Percentiles rank a stretch among this genome's conserved stretches.
Conservation (phyloP, 441 rosid species). For the Corymbia calophylla region DNA sequence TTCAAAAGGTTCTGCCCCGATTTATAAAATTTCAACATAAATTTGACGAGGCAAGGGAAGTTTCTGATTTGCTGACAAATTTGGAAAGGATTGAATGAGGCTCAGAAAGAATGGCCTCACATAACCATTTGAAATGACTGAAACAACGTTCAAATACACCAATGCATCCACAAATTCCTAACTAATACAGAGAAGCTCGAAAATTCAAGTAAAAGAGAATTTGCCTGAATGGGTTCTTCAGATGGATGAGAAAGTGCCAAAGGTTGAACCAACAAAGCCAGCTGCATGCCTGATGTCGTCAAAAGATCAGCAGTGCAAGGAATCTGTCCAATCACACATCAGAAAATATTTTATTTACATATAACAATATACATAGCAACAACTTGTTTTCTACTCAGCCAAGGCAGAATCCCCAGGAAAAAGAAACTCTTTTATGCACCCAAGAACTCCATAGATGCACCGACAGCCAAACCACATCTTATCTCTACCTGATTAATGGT, state of each 20-base stretch:
- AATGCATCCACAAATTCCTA: neutral
- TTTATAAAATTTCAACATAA: neutral
- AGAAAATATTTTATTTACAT: neutral
- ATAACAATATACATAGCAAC: neutral
- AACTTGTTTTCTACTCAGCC: neutral
- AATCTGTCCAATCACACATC: slow-evolving; percentile 33
- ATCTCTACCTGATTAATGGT: slow-evolving; percentile 65
- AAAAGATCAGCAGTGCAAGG: slow-evolving; percentile 80
- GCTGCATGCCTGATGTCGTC: slow-evolving; percentile 72
- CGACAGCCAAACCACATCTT: neutral
- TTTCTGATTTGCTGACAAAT: neutral
- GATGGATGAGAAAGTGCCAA: slow-evolving; percentile 80
- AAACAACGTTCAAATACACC: neutral
- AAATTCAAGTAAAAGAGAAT: neutral
- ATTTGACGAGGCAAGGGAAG: neutral
- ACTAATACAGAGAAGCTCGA: neutral
- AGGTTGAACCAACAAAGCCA: slow-evolving; percentile 70
- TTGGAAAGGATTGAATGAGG: neutral
- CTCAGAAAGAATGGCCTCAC: neutral
- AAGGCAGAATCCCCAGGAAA: neutral
- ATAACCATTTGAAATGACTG: neutral
- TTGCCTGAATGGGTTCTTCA: slow-evolving; percentile 79
- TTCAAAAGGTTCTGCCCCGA: neutral
- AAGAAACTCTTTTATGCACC: neutral
- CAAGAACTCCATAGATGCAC: neutral